Conservation (phyloP, 768 basidiomycete genomes). For the Leccinum sublutescens region DNA sequence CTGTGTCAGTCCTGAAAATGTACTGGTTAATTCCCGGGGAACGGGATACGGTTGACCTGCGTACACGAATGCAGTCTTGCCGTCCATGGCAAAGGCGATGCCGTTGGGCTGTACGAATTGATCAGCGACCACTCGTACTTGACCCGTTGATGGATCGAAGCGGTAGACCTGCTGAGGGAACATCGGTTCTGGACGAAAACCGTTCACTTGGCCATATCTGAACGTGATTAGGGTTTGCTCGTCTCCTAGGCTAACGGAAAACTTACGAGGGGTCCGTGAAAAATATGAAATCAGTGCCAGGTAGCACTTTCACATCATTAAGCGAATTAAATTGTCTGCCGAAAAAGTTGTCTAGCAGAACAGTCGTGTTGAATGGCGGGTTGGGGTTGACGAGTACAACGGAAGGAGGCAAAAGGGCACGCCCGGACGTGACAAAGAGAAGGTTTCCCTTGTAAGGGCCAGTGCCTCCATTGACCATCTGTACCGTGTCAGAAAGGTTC, state of each 20-base stretch:
- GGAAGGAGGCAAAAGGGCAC: conserved; percentile 59
- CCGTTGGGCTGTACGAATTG: conserved; percentile 44
- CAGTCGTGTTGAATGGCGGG: conserved; percentile 53
- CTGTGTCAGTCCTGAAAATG: conserved; percentile 15
- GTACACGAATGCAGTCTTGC: not conserved
- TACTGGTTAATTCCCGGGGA: no score
- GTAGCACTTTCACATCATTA: conserved; percentile 76
- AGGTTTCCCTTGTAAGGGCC: conserved; percentile 59
- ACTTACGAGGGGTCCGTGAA: conserved; percentile 67
- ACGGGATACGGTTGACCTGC: not conserved
- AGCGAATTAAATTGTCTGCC: conserved; percentile 81
- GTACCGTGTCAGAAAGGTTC: conserved; percentile 52
- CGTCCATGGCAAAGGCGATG: not conserved
- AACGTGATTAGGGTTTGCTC: not conserved
- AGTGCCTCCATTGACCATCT: conserved; percentile 72
- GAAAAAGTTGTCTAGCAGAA: conserved; percentile 75
- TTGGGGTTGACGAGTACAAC: conserved; percentile 63
- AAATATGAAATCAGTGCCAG: conserved; percentile 61
- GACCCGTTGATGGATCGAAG: conserved; percentile 56
- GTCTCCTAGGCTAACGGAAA: not conserved
- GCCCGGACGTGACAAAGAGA: conserved; percentile 63
- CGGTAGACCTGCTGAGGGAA: conserved; percentile 32
- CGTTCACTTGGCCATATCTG: conserved; percentile 63
- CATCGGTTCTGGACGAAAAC: conserved; percentile 64
- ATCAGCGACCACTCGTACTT: conserved; percentile 71